phyloP scores from a whole-genome alignment of 306 rosid genomes.

The Purshia tridentata region DNA sequence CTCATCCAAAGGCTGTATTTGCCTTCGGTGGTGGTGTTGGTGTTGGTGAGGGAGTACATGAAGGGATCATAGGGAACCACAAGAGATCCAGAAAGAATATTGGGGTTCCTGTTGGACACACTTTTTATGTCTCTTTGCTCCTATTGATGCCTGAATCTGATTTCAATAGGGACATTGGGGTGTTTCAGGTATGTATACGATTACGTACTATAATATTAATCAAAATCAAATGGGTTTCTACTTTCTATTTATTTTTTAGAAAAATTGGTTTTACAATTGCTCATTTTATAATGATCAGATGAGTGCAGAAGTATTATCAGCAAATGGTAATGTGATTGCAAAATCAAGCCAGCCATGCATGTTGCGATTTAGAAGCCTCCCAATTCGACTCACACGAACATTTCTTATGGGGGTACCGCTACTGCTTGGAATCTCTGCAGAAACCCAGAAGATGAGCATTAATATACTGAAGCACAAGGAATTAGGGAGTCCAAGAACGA shows the following conservation, averaged over 20 bases:
- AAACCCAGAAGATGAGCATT: constrained; percentile 54
- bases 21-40: constrained; percentile 21
- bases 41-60: too few species aligned
- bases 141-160: constrained; percentile 85
- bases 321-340: constrained; percentile 46
- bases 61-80: not conserved
- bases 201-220: not conserved
- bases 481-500: constrained; percentile 43
- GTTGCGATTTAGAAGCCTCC: constrained; percentile 68
- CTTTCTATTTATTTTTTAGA: too few species aligned
- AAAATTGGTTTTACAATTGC: too few species aligned
- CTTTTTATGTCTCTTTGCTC: constrained; percentile 44
- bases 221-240: too few species aligned
- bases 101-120: constrained; percentile 69
- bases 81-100: constrained; percentile 27
- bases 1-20: constrained; percentile 59
- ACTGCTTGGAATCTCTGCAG: constrained; percentile 56
- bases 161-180: constrained; percentile 63
- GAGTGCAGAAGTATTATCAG: constrained; percentile 57
- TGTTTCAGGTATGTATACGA: constrained; percentile 74
- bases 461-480: constrained; percentile 62
- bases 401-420: constrained; percentile 60
- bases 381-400: constrained; percentile 58
- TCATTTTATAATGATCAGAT: constrained; percentile 36
- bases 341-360: constrained; percentile 78